phyloP scores from a whole-genome alignment of 805 yeast species.

The Metschnikowia noctiluminum region DNA sequence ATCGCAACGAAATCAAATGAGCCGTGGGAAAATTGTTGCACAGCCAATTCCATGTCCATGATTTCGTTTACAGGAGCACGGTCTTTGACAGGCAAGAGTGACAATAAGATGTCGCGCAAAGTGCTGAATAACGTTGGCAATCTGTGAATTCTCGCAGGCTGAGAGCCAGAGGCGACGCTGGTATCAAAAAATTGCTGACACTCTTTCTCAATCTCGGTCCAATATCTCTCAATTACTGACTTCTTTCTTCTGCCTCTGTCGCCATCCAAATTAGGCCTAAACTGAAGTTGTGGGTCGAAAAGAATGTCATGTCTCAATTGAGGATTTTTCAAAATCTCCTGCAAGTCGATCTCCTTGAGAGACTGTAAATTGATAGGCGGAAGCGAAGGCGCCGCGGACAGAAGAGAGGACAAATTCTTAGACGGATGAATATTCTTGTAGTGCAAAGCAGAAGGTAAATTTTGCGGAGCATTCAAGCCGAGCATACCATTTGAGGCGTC shows the following conservation, averaged over 20 bases:
- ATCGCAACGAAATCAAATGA: constrained; percentile 71
- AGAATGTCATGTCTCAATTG: constrained; percentile 90
- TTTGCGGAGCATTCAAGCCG: not conserved
- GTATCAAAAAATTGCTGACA: constrained; percentile 43
- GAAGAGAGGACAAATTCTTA: constrained; percentile 2
- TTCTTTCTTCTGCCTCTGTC: constrained; percentile 83
- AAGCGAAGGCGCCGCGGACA: constrained; percentile 38
- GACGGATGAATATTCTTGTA: constrained; percentile 4
- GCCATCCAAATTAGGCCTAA: constrained; percentile 87
- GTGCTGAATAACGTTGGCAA: constrained; percentile 74
- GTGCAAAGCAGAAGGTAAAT: constrained; percentile 6
- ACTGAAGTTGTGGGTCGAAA: constrained; percentile 88
- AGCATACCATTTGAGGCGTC: no score
- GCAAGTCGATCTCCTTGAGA: constrained; percentile 79
- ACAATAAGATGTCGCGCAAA: constrained; percentile 69
- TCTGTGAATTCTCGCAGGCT: constrained; percentile 32
- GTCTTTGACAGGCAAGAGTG: constrained; percentile 76
- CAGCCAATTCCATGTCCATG: constrained; percentile 69
- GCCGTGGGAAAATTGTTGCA: constrained; percentile 70
- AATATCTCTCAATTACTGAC: constrained; percentile 72
- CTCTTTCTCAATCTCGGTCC: constrained; percentile 74
- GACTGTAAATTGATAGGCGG: constrained; percentile 86
- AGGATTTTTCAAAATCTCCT: constrained; percentile 86
- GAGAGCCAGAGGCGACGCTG: constrained; percentile 11
- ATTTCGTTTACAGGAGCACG: constrained; percentile 62